phyloP scores from a whole-genome alignment of 1,284 basidiomycete genomes.

The Entoloma clypeatum region DNA sequence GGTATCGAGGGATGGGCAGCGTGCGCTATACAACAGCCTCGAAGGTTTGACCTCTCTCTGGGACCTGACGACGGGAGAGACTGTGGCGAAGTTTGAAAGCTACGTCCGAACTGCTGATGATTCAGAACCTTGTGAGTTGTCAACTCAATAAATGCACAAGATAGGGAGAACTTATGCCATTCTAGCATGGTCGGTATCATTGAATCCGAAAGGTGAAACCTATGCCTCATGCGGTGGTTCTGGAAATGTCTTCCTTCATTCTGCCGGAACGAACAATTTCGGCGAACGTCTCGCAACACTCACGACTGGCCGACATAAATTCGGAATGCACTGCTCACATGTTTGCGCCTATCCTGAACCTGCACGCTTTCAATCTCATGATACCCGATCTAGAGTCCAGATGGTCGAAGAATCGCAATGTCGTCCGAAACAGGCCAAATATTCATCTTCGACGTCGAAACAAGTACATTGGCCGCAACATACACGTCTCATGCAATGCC shows the following conservation, averaged over 20 bases:
- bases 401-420: slow-evolving; percentile 74
- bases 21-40: slow-evolving; percentile 71
- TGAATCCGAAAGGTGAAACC: slow-evolving; percentile 66
- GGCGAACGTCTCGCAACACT: slow-evolving; percentile 55
- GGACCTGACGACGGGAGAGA: slow-evolving; percentile 58
- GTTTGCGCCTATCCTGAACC: slow-evolving; percentile 43
- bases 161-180: neutral
- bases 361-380: slow-evolving; percentile 11
- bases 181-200: slow-evolving; percentile 75
- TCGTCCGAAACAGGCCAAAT: slow-evolving; percentile 81
- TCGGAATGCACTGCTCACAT: slow-evolving; percentile 76
- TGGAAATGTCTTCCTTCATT: slow-evolving; percentile 68
- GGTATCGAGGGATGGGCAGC: slow-evolving; percentile 56
- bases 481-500: slow-evolving; percentile 85
- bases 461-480: slow-evolving; percentile 57
- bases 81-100: slow-evolving; percentile 68
- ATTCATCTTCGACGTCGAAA: slow-evolving; percentile 74
- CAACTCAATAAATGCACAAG: neutral
- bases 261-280: slow-evolving; percentile 56
- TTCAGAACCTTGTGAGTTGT: slow-evolving; percentile 68
- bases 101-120: slow-evolving; percentile 54
- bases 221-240: slow-evolving; percentile 79
- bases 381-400: slow-evolving; percentile 62
- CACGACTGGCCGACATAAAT: slow-evolving; percentile 71
- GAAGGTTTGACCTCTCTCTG: slow-evolving; percentile 76